Evolutionary conservation across 2,329 filamentous ascomycete species (phyloP).

Genomic region (Neophaeococcomyces aloes): DNA sequence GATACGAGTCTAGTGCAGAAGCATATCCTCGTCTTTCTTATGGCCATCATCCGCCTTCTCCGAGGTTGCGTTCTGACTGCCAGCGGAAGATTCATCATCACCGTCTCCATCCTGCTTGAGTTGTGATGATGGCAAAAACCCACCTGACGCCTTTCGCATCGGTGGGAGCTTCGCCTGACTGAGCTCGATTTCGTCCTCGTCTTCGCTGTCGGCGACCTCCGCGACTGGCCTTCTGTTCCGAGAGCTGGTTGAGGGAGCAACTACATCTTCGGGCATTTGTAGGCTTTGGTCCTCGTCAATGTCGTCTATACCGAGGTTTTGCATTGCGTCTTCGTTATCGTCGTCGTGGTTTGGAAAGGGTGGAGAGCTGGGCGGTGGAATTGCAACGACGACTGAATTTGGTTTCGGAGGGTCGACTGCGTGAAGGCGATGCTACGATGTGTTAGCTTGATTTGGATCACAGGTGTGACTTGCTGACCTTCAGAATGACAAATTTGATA

Average conservation of each 20-base stretch:
- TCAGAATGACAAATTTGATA: slow-evolving; percentile 31
- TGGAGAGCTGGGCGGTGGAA: slow-evolving; percentile 9
- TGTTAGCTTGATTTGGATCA: not conserved
- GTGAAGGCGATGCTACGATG: slow-evolving; percentile 1
- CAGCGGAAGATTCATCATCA: not conserved
- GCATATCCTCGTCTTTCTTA: not conserved
- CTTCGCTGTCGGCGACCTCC: slow-evolving; percentile 36
- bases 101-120: not conserved
- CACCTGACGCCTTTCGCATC: not conserved
- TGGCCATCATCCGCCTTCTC: not conserved
- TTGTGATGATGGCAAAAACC: slow-evolving; percentile 6
- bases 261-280: slow-evolving; percentile 9
- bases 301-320: slow-evolving; percentile 7
- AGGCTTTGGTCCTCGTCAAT: slow-evolving; percentile 9
- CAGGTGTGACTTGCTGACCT: slow-evolving; percentile 22
- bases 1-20: not conserved
- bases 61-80: not conserved
- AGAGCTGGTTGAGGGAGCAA: slow-evolving; percentile 9
- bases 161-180: not conserved
- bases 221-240: slow-evolving; percentile 32
- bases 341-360: not conserved
- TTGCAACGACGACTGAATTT: not conserved
- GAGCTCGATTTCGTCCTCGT: slow-evolving; percentile 26
- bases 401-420: slow-evolving; percentile 1
- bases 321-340: slow-evolving; percentile 4